Percentiles rank a stretch among this genome's conserved stretches.
phyloP scores from a whole-genome alignment of 1,284 basidiomycete genomes.

The Tilletia setariae region DNA sequence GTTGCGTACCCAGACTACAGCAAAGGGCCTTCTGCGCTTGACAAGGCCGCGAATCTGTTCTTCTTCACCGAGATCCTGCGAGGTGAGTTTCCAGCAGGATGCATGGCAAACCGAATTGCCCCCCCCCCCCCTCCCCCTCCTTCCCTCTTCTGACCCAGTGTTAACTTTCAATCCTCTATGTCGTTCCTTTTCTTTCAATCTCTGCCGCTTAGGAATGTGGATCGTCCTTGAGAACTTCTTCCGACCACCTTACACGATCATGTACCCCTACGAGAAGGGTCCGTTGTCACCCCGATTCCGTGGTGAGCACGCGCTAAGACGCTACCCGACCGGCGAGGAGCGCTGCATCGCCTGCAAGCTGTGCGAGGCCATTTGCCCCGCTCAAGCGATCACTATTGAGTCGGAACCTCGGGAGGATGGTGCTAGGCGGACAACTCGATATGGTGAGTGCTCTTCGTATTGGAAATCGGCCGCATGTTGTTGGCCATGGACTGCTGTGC shows the following conservation, averaged over 20 bases:
- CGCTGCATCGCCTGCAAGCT: slow-evolving; percentile 99
- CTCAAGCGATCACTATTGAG: slow-evolving; percentile 99
- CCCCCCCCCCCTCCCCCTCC: not conserved
- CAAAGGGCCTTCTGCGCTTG: slow-evolving; percentile 65
- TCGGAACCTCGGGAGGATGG: slow-evolving; percentile 93
- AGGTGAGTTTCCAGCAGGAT: slow-evolving; percentile 61
- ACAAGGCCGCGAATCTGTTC: slow-evolving; percentile 94
- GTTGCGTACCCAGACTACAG: slow-evolving; percentile 55
- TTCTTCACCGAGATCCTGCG: slow-evolving; percentile 98
- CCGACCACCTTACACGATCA: slow-evolving; percentile 96
- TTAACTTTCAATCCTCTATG: no score
- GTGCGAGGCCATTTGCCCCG: slow-evolving; percentile 98
- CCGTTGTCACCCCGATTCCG: slow-evolving; percentile 96
- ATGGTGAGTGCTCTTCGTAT: slow-evolving; percentile 61
- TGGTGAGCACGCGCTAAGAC: slow-evolving; percentile 95
- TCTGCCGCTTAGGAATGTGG: slow-evolving; percentile 77
- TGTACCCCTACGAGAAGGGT: slow-evolving; percentile 75
- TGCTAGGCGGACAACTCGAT: slow-evolving; percentile 93
- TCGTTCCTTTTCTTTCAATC: not conserved
- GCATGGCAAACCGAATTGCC: not conserved
- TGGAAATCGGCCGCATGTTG: no score
- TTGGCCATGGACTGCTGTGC: no score
- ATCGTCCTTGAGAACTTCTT: slow-evolving; percentile 98
- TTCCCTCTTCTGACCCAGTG: no score
- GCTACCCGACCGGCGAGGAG: slow-evolving; percentile 98